Evolutionary conservation across 371 early-diverging fungal genomes (phyloP), one percentile per base, ranked within the genome.

Genomic region (Circinella umbellata): DNA sequence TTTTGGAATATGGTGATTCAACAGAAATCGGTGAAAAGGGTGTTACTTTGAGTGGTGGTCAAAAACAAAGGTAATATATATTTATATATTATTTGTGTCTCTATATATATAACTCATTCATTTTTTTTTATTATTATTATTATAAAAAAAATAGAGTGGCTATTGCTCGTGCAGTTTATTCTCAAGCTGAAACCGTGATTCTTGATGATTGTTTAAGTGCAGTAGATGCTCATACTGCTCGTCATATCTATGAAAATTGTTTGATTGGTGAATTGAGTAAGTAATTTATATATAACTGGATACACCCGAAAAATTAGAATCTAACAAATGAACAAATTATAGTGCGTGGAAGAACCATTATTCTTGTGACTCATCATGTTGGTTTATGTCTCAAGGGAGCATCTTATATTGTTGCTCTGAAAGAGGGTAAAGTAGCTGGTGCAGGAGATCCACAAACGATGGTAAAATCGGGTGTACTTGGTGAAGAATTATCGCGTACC

Each of bases 21-120:
- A 96, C 97, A 0, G 94, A 95, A 79, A 89, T 96, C 64, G 97
- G 96, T 39, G 96, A 95, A 77, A 89, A 91, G 63, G 97, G 96
- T 8, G 88, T 95, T 37, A 93, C 93, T 4, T 79, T 96, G 13
- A 94, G 94, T 63, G 97, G 98, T 61, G 96, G 96, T 4, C 93
- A 94, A 76, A 90, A 91, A 76, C 94, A 93, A 79, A 84, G 94
- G 71, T 80, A 66, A 55, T 0, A 11, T 42, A 9, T 42, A 6
- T 39, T 39, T 6, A 9, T 42, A 11, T 42, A 1, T 27, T 27
- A 27, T 27, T 0, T 2, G 2, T 27, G 27, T 27, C 27, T 27
- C 0, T 27, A 27, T 27, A 27, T 27, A 27, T 27, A 27, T 27
- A 27, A 27, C 27, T 27, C 27, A 42, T 42, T 42, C 3, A 42